Percentiles rank a stretch among this genome's conserved stretches.
These are phyloP conservation scores for Trifolium repens DNA, from an alignment of 306 rosid species.

Conservation along the genomic window DNA sequence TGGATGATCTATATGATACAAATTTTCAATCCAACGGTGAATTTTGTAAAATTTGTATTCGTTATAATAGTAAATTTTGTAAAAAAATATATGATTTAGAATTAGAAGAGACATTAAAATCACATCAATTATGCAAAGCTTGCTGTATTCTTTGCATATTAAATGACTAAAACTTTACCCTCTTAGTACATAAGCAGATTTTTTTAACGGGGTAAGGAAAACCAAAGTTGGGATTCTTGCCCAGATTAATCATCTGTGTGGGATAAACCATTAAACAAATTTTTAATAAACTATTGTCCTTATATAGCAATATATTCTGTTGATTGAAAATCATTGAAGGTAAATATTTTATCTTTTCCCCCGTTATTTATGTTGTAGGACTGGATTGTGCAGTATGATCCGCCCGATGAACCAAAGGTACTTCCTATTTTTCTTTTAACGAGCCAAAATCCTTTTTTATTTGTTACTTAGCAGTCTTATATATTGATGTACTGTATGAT, in stretches of 20 bases:
- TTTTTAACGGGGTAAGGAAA: neutral
- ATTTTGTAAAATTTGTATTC: no score
- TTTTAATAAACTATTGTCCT: neutral
- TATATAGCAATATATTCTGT: conserved; percentile 15
- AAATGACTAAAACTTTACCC: neutral
- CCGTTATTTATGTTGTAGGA: conserved; percentile 61
- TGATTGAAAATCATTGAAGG: conserved; percentile 12
- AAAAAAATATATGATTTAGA: neutral
- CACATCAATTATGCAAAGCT: conserved; percentile 15
- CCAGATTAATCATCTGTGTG: neutral
- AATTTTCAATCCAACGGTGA: no score
- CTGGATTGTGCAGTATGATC: conserved; percentile 98
- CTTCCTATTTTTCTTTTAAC: conserved; percentile 22
- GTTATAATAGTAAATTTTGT: no score
- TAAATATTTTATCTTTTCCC: conserved; percentile 1
- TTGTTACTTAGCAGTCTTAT: conserved; percentile 27
- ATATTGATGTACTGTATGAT: conserved; percentile 15
- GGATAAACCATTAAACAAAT: neutral
- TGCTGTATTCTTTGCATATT: neutral
- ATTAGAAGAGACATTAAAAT: neutral
- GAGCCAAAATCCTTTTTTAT: neutral
- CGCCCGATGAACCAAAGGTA: conserved; percentile 98
- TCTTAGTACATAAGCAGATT: no score
- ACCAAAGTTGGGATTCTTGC: neutral
- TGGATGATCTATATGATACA: no score